These are phyloP conservation scores for Saccharomyces uvarum DNA, from an alignment of 1,139 yeast species.

Conservation along the genomic window DNA sequence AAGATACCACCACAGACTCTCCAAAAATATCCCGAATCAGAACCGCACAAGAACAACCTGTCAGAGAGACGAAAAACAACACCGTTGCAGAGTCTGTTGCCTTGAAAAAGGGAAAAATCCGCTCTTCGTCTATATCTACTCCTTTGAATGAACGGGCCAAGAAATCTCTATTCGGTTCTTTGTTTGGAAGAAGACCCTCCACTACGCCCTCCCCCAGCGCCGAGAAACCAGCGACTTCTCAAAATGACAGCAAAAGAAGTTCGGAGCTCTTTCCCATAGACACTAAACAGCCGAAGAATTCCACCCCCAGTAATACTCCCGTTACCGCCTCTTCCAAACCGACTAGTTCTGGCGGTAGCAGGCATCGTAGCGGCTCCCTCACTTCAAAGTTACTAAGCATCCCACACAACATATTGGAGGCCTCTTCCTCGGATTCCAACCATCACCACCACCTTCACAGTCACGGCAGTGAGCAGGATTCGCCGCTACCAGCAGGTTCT, in stretches of 20 bases:
- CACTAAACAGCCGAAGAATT: neutral
- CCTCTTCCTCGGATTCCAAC: neutral
- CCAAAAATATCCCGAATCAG: neutral
- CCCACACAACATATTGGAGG: neutral
- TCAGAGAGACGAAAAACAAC: neutral
- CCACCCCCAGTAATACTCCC: neutral
- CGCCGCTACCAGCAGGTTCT: neutral
- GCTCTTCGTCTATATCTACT: conserved; percentile 10
- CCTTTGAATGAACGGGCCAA: conserved; percentile 16
- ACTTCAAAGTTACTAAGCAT: neutral
- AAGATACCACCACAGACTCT: conserved; percentile 1
- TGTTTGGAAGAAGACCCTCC: conserved; percentile 12
- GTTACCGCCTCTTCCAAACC: neutral
- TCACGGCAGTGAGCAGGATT: neutral
- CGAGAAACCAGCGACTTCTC: neutral
- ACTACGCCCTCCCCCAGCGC: neutral
- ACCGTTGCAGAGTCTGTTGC: neutral
- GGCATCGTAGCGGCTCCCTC: neutral
- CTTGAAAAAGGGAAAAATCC: conserved; percentile 2
- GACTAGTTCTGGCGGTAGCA: neutral
- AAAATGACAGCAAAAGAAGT: neutral
- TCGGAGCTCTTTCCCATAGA: neutral
- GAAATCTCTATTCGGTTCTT: conserved; percentile 17
- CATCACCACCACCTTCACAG: neutral
- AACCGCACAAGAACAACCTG: neutral